phyloP scores from a whole-genome alignment of 257 asterid species.

The Verbena officinalis region DNA sequence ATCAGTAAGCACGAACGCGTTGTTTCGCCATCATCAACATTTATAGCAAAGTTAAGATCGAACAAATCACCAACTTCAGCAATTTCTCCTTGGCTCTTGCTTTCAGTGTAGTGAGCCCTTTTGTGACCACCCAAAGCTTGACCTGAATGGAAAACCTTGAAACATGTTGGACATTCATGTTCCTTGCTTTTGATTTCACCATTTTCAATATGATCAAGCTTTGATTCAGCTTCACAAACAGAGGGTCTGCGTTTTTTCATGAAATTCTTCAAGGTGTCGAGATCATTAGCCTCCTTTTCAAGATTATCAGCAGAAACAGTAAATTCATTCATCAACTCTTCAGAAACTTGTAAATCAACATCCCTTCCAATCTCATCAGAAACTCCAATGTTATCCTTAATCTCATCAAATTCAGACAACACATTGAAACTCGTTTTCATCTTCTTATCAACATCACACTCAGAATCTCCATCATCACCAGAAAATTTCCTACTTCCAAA shows the following conservation, averaged over 20 bases:
- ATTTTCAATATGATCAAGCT: conserved; percentile 12
- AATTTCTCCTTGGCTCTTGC: conserved; percentile 38
- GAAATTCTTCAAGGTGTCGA: conserved; percentile 27
- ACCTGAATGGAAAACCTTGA: conserved; percentile 70
- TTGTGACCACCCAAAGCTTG: conserved; percentile 90
- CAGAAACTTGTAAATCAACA: conserved; percentile 25
- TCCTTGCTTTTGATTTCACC: conserved; percentile 32
- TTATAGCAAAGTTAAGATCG: conserved; percentile 53
- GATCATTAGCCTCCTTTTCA: conserved; percentile 28
- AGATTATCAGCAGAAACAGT: neutral
- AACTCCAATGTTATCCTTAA: conserved; percentile 26
- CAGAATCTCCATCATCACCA: conserved; percentile 24
- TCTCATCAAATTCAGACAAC: conserved; percentile 28
- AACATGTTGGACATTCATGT: conserved; percentile 56
- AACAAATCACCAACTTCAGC: conserved; percentile 27
- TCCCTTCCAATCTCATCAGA: conserved; percentile 20
- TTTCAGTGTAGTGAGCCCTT: conserved; percentile 68
- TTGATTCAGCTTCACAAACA: conserved; percentile 20
- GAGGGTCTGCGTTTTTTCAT: conserved; percentile 26
- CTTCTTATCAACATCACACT: conserved; percentile 18
- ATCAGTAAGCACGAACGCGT: conserved; percentile 35
- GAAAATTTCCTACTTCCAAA: conserved; percentile 31
- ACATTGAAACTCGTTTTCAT: conserved; percentile 22
- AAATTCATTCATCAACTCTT: conserved; percentile 15
- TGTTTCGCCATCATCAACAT: conserved; percentile 35